Base-by-base conservation (phyloP, 768 basidiomycete genomes). In the Lepiota venenata region DNA sequence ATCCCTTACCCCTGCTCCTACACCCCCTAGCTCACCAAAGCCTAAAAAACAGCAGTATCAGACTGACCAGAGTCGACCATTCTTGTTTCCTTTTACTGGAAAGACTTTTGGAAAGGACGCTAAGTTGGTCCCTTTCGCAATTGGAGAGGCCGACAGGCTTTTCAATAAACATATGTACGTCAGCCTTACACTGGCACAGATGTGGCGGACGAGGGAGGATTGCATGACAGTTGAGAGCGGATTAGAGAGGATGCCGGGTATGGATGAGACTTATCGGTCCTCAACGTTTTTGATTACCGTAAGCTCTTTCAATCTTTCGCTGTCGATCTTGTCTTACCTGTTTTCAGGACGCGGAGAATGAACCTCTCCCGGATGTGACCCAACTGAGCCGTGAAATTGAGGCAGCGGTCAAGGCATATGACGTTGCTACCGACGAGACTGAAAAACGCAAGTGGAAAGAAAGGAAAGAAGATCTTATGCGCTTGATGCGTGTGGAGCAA, bases 11-110 rank as follows among this genome's bases (percentile, higher is more conserved):
- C 95, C 95, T 5, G 93, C 93, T 21, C 93, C 95, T 1, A 84
- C 92, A 0, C 94, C 94, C 2, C 81, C 84, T 6, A 80, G 81
- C 1, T 76, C 74, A 32, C 90, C 85, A 2, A 98, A 96, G 64
- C 93, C 91, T 9, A 99, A 99, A 75, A 98, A 98, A 67, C 96
- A 96, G 66, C 93, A 96, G 66, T 99, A 93, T 67, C 97, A 98
- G 66, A 99, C 97, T 0, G 97, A 99, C 69, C 97, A 95, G 66
- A 84, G 74, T 43, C 79, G 91, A 11, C 96, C 97, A 1, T 99
- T 98, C 67, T 73, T 98, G 56, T 95, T 99, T 67, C 97, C 97
- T 0, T 99, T 97, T 66, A 91, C 93, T 5, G 81, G 84, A n/a
- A 77, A 69, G 46, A 75, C 69, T 51, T 75, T 75, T 50, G 74